phyloP scores from a whole-genome alignment of 306 rosid species.

The Malus sieversii region DNA sequence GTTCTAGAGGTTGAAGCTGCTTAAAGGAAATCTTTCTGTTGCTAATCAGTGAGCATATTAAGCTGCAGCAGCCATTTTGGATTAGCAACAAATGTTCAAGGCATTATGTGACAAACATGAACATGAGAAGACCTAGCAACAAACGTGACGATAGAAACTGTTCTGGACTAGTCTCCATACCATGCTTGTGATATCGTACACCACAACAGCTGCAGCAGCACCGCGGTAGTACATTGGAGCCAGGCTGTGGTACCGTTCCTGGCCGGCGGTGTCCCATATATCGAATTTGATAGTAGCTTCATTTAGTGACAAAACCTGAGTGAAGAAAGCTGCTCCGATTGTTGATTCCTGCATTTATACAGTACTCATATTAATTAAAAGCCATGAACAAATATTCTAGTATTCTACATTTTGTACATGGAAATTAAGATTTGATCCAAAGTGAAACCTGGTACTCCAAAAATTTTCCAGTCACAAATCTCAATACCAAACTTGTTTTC shows the following conservation, averaged over 20 bases:
- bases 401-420: neutral
- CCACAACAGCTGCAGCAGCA: slow-evolving; percentile 80
- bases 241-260: slow-evolving; percentile 82
- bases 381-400: neutral
- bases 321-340: slow-evolving; percentile 87
- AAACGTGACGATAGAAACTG: neutral
- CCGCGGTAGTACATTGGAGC: slow-evolving; percentile 98
- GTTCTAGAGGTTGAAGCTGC: neutral
- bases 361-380: neutral
- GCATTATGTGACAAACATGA: neutral
- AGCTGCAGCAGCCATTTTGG: neutral
- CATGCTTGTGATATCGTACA: slow-evolving; percentile 68
- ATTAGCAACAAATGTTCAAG: neutral
- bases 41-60: neutral
- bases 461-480: slow-evolving; percentile 86
- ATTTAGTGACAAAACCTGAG: slow-evolving; percentile 70
- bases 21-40: neutral
- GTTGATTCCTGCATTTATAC: slow-evolving; percentile 63
- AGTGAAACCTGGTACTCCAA: slow-evolving; percentile 63
- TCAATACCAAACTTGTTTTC: slow-evolving; percentile 77
- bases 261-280: slow-evolving; percentile 97
- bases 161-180: neutral
- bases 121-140: neutral
- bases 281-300: slow-evolving; percentile 78
- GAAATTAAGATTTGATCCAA: neutral